Evolutionary conservation across 352 stramenopile genomes (phyloP).

Genomic region (Blastocystis sp.): DNA sequence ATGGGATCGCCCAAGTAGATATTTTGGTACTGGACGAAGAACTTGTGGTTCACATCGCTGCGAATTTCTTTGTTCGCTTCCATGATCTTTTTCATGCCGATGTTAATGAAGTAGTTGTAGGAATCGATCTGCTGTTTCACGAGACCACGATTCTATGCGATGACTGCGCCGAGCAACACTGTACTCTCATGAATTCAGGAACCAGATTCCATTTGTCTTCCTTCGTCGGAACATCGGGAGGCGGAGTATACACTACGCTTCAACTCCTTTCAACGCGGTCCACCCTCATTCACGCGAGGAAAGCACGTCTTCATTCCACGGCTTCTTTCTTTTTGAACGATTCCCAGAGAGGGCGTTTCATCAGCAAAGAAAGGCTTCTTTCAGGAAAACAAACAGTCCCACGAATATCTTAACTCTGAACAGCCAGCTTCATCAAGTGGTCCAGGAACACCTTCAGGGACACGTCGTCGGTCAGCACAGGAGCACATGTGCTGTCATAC

Average conservation of each 20-base stretch:
- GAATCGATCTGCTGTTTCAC: constrained; percentile 99
- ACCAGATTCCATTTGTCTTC: constrained; percentile 97
- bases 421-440: constrained; percentile 91
- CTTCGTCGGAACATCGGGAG: constrained; percentile 56
- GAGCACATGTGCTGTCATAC: constrained; percentile 54
- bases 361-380: constrained; percentile 11
- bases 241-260: constrained; percentile 25
- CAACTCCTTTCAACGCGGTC: neutral
- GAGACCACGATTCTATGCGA: constrained; percentile 82
- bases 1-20: constrained; percentile 94
- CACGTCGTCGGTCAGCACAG: constrained; percentile 99
- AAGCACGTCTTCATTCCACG: constrained; percentile 8
- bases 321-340: neutral
- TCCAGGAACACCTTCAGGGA: constrained; percentile 99
- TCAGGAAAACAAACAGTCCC: neutral
- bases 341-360: neutral
- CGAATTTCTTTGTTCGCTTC: constrained; percentile 87
- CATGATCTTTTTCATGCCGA: constrained; percentile 98
- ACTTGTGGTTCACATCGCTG: constrained; percentile 91
- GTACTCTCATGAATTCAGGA: constrained; percentile 92
- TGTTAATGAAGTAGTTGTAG: constrained; percentile 98
- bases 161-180: constrained; percentile 59
- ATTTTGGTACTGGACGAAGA: constrained; percentile 97
- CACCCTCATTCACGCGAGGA: constrained; percentile 50
- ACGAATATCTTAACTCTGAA: constrained; percentile 77